These are phyloP conservation scores for Thermothelomyces thermophilus DNA, from an alignment of 2,329 filamentous ascomycete genomes.

Conservation along the genomic window DNA sequence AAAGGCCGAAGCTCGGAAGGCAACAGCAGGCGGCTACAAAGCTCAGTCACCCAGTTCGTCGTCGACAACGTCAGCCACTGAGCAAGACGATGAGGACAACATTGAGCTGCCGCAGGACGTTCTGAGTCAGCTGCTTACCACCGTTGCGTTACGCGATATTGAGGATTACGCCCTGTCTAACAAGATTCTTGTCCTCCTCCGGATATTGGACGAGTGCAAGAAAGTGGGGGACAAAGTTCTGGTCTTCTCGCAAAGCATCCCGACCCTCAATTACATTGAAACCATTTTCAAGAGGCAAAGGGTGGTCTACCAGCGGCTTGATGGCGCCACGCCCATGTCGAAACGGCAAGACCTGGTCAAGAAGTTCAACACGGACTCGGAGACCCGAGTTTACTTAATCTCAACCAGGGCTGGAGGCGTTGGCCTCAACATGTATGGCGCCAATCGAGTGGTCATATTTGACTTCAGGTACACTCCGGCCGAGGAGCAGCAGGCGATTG, in stretches of 20 bases:
- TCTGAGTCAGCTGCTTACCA: slow-evolving; percentile 29
- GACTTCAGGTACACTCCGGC: slow-evolving; percentile 78
- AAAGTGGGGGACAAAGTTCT: slow-evolving; percentile 64
- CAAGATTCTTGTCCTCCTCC: slow-evolving; percentile 60
- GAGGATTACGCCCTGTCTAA: slow-evolving; percentile 51
- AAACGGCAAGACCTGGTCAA: slow-evolving; percentile 59
- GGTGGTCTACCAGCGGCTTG: slow-evolving; percentile 52
- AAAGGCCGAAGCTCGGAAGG: slow-evolving; percentile 7
- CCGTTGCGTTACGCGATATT: slow-evolving; percentile 36
- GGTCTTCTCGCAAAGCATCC: slow-evolving; percentile 69
- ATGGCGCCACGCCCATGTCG: slow-evolving; percentile 54
- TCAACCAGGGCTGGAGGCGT: slow-evolving; percentile 77
- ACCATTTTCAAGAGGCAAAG: slow-evolving; percentile 44
- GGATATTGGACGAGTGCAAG: slow-evolving; percentile 62
- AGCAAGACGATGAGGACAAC: slow-evolving; percentile 10
- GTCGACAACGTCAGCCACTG: background rate
- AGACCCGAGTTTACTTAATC: slow-evolving; percentile 62
- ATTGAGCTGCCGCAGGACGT: slow-evolving; percentile 28
- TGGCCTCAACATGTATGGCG: slow-evolving; percentile 76
- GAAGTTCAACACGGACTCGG: slow-evolving; percentile 55
- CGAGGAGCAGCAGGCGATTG: slow-evolving; percentile 79
- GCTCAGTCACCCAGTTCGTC: slow-evolving; percentile 12
- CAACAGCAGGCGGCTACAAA: background rate
- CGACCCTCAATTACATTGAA: slow-evolving; percentile 63
- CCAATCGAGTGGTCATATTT: slow-evolving; percentile 80